A percentile compares a stretch with the other conserved stretches of the same genome.
These are phyloP conservation scores for Plectranthus barbatus DNA, from an alignment of 257 asterid species.

Conservation along the genomic window DNA sequence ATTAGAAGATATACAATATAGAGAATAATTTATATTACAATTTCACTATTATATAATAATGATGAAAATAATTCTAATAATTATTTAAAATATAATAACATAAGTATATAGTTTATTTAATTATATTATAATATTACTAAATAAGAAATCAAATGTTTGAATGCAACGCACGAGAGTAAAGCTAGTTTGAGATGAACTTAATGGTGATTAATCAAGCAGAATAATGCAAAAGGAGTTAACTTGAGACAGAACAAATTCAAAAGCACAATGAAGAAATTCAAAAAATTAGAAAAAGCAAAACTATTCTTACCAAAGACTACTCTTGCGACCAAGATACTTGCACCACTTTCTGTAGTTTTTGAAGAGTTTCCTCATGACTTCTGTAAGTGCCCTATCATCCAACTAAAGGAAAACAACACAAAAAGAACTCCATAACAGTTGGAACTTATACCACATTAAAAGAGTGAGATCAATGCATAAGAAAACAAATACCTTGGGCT, in stretches of 20 bases:
- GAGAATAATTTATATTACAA: no score
- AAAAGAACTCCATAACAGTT: not conserved
- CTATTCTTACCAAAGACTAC: slow-evolving; percentile 82
- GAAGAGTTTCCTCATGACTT: slow-evolving; percentile 91
- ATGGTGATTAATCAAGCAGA: not conserved
- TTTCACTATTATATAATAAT: no score
- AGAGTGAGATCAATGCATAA: slow-evolving; percentile 2
- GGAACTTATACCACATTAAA: slow-evolving; percentile 7
- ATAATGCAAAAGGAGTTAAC: not conserved
- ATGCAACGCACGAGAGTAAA: no score
- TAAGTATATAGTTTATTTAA: no score
- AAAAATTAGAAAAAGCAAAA: not conserved
- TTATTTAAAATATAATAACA: no score
- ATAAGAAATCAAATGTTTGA: no score
- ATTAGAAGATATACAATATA: no score
- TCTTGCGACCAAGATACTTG: slow-evolving; percentile 90
- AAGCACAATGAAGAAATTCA: not conserved
- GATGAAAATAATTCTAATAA: no score
- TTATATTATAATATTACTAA: no score
- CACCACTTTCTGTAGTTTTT: slow-evolving; percentile 98
- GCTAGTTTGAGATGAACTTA: not conserved
- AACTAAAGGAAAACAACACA: slow-evolving; percentile 36
- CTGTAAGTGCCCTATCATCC: slow-evolving; percentile 93
- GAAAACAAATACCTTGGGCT: slow-evolving; percentile 60
- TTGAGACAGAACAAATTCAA: not conserved